Conservation (phyloP, 208 protist genomes). For the Leishmania mexicana region DNA sequence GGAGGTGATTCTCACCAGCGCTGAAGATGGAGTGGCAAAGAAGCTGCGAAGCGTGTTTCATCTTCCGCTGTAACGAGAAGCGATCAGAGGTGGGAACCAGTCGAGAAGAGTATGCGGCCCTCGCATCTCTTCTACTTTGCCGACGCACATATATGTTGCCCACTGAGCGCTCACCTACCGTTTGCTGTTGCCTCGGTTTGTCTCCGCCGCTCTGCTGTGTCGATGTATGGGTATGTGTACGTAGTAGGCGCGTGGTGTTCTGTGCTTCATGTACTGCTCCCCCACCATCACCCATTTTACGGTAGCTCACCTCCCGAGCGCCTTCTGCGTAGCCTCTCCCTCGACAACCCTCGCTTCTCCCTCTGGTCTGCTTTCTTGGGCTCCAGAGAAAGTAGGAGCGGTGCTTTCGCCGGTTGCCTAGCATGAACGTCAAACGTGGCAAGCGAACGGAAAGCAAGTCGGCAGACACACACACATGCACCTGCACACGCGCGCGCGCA, state of each 20-base stretch:
- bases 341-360: not conserved
- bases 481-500: too few relatives aligned
- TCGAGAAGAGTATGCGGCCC: not conserved
- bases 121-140: not conserved
- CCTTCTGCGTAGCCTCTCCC: not conserved
- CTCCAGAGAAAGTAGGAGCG: not conserved
- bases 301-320: not conserved
- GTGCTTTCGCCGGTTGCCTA: too few relatives aligned
- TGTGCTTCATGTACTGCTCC: not conserved
- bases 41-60: conserved; percentile 53
- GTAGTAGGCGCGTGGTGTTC: not conserved
- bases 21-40: conserved; percentile 49
- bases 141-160: not conserved
- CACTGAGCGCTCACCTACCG: not conserved
- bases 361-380: not conserved
- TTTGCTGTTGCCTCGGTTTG: not conserved
- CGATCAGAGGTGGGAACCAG: not conserved
- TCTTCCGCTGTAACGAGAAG: conserved; percentile 6
- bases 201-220: not conserved
- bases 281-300: not conserved
- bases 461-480: too few relatives aligned
- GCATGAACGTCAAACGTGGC: not conserved
- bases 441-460: not conserved
- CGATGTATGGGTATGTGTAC: not conserved
- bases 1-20: conserved; percentile 46